A percentile compares a stretch with the other conserved stretches of the same genome.
These are phyloP conservation scores for Xerocomus spinulosus DNA, from an alignment of 768 basidiomycete genomes.

Conservation along the genomic window DNA sequence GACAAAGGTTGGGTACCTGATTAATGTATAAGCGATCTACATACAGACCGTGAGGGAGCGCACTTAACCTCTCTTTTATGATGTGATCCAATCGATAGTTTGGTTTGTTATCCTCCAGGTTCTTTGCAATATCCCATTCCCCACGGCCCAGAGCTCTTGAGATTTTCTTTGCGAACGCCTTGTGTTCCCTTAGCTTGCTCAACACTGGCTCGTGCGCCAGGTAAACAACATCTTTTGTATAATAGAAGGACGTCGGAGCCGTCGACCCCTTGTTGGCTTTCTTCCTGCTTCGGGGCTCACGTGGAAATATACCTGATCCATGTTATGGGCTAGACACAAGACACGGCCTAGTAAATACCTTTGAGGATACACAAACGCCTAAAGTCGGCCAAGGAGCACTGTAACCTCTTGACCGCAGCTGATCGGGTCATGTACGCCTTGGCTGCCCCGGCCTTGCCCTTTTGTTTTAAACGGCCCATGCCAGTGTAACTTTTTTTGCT, in stretches of 20 bases:
- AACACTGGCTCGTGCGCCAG: constrained; percentile 95
- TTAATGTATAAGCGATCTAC: constrained; percentile 8
- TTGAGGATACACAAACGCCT: constrained; percentile 95
- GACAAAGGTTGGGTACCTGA: constrained; percentile 93
- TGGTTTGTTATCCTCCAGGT: constrained; percentile 88
- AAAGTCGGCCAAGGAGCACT: constrained; percentile 96
- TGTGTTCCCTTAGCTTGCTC: constrained; percentile 92
- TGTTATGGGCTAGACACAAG: constrained; percentile 8
- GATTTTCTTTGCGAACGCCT: constrained; percentile 96
- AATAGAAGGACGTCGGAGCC: constrained; percentile 96
- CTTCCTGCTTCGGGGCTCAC: constrained; percentile 89
- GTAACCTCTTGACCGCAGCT: constrained; percentile 88
- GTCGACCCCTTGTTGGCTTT: constrained; percentile 97
- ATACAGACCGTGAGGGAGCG: neutral
- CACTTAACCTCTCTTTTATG: constrained; percentile 86
- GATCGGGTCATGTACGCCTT: constrained; percentile 91
- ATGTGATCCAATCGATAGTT: constrained; percentile 92
- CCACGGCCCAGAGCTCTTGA: constrained; percentile 87
- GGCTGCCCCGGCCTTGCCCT: constrained; percentile 88
- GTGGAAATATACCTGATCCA: constrained; percentile 85
- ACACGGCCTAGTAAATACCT: constrained; percentile 47
- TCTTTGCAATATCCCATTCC: constrained; percentile 95
- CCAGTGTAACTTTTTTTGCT: neutral
- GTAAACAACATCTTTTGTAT: constrained; percentile 96
- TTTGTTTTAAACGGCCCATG: constrained; percentile 80